phyloP scores from a whole-genome alignment of 129 eudicot species.

The Solidago caesia region DNA sequence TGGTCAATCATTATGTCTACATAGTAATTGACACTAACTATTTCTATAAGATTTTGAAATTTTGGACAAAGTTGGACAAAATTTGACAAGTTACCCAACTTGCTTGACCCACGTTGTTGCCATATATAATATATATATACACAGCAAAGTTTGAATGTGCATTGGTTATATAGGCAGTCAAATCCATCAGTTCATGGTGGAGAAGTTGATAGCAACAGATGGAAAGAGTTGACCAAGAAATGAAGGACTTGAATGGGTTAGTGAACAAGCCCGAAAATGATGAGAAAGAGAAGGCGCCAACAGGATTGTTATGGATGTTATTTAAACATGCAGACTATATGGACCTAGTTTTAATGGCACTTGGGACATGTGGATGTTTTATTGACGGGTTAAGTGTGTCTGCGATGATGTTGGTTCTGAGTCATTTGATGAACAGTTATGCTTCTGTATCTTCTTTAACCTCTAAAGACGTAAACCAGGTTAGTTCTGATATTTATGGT shows the following conservation, averaged over 20 bases:
- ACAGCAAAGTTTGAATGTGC: neutral
- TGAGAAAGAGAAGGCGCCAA: slow-evolving; percentile 20
- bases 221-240: slow-evolving; percentile 14
- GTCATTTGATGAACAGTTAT: slow-evolving; percentile 36
- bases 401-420: slow-evolving; percentile 31
- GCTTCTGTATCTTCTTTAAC: slow-evolving; percentile 35
- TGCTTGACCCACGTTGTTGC: neutral
- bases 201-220: slow-evolving; percentile 1
- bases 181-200: neutral
- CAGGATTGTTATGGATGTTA: slow-evolving; percentile 27
- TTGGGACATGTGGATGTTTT: slow-evolving; percentile 32
- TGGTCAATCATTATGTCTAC: neutral
- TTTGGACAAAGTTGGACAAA: neutral
- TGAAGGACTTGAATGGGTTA: neutral
- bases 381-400: slow-evolving; percentile 36
- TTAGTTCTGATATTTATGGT: neutral
- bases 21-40: no score
- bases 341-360: slow-evolving; percentile 29
- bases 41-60: neutral
- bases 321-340: slow-evolving; percentile 29
- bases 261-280: neutral
- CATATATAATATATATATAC: neutral
- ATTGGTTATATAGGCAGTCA: slow-evolving; percentile 16
- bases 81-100: neutral
- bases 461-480: slow-evolving; percentile 32